Conservation (phyloP, 2,329 filamentous ascomycete genomes). For the Sclerotinia spermophila region DNA sequence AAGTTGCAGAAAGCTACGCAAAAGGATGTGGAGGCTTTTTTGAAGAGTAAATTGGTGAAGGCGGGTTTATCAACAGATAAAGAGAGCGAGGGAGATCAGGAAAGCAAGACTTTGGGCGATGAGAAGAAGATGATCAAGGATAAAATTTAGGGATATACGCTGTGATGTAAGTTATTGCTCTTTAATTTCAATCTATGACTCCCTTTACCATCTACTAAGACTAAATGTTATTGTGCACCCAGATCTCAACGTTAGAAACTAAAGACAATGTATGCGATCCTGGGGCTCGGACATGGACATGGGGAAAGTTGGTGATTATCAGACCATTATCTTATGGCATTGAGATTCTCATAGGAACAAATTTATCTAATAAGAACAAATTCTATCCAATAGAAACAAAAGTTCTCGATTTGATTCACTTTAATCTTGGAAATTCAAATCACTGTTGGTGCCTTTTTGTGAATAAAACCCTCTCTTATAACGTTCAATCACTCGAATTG, state of each 20-base stretch:
- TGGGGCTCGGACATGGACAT: neutral
- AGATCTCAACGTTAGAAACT: neutral
- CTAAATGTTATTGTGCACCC: neutral
- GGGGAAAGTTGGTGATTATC: neutral
- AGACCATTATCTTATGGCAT: neutral
- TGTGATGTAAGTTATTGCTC: neutral
- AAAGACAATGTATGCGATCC: neutral
- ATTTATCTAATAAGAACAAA: too few species aligned
- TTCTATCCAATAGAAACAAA: too few species aligned
- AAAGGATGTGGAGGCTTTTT: accelerated
- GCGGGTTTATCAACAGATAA: too few species aligned
- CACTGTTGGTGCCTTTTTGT: neutral
- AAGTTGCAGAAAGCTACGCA: accelerated
- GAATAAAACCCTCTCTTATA: neutral
- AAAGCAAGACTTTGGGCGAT: neutral
- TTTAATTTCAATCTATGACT: neutral
- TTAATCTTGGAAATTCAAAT: too few species aligned
- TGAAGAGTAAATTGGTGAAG: neutral
- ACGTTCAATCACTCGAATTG: neutral
- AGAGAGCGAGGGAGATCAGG: neutral
- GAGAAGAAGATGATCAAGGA: neutral
- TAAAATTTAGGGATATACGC: neutral
- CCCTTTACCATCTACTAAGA: too few species aligned
- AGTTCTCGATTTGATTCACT: neutral
- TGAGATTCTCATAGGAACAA: neutral